Evolutionary conservation across 2,329 filamentous ascomycete genomes (phyloP), one percentile per base, ranked within the genome.

Genomic region (Xylariaceae sp.): DNA sequence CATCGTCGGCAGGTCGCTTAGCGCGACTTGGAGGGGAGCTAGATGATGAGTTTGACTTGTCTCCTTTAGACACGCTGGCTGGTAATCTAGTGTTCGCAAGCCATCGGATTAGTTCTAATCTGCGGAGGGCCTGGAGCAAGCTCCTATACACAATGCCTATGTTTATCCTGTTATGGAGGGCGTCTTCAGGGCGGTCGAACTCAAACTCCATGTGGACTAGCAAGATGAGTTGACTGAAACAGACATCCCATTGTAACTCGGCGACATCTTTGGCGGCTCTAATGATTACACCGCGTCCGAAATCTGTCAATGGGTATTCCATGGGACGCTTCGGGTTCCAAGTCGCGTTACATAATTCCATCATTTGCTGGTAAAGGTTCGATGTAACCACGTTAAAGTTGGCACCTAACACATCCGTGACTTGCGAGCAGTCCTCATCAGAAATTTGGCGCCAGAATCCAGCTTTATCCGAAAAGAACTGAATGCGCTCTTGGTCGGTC

Each of bases 151-250:
- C 82, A 1, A 75, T 73, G 45, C 87, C 83, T 53, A 94, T 86
- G 28, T 86, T 81, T 9, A 89, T 74, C 17, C 77, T 72, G 38
- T 77, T 71, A 58, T 81, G 79, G 33, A 84, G 75, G 2, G 82
- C 82, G 14, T 88, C 82, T 39, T 90, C 84, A 40, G 87, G 84
- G 58, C 85, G 82, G 52, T 92, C 88, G 48, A 89, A 81, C 65
- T 94, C 90, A 38, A 86, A 86, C 67, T 94, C 88, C 78, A 97
- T 87, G 68, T 97, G 91, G 10, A 94, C 80, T 14, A 96, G 77
- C 6, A 99, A 78, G 2, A 94, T 79, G 2, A 97, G 75, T 52
- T 97, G 82, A 64, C 93, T 90, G 56, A 95, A 84, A 46, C 95
- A 83, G 9, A 94, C 76, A 54, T 83, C 83, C 72, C 85, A 86